Evolutionary conservation across 2,329 filamentous ascomycete genomes (phyloP).

Genomic region (Zymoseptoria pseudotritici): DNA sequence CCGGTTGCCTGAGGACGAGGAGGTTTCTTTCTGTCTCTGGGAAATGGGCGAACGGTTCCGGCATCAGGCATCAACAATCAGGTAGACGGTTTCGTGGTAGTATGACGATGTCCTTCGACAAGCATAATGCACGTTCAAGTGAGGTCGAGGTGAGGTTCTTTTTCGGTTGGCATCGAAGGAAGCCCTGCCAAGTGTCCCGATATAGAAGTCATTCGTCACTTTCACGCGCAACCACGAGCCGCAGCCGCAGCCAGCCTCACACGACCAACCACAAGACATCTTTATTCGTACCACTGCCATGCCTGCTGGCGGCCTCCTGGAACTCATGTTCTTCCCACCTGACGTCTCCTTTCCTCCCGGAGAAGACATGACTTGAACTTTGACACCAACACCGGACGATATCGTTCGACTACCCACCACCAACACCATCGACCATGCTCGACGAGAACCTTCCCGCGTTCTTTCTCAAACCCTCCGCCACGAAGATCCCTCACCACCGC

Average conservation of each 20-base stretch:
- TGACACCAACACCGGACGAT: not conserved
- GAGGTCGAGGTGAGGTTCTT: not conserved
- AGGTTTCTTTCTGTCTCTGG: not conserved
- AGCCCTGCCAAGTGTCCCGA: not conserved
- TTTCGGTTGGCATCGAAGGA: not conserved
- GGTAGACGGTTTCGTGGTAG: not conserved
- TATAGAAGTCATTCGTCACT: not conserved
- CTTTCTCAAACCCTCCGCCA: slow-evolving; percentile 49
- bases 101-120: too few species aligned
- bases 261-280: not conserved
- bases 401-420: not conserved
- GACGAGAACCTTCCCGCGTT: slow-evolving; percentile 64
- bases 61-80: not conserved
- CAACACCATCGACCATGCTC: slow-evolving; percentile 7
- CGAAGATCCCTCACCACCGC: slow-evolving; percentile 45
- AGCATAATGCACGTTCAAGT: not conserved
- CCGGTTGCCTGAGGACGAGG: not conserved
- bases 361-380: not conserved
- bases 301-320: not conserved
- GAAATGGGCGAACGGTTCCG: not conserved
- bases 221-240: not conserved
- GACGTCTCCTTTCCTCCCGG: not conserved
- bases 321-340: not conserved
- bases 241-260: not conserved
- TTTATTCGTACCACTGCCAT: not conserved